Conservation (phyloP, 2,329 filamentous ascomycete species). For the Truncatella angustata region DNA sequence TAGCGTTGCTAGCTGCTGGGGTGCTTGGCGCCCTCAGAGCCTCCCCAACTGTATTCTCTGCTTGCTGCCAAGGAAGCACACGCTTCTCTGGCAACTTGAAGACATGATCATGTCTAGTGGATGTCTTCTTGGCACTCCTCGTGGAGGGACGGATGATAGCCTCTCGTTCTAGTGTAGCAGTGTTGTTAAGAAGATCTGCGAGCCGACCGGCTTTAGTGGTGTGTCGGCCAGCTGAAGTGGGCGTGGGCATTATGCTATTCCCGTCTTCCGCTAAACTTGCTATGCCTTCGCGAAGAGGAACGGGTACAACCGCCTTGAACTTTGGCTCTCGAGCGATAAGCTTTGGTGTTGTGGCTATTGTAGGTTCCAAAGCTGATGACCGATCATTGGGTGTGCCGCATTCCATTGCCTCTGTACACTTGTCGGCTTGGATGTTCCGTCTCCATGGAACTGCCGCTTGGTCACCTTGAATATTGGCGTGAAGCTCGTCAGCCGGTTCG, state of each 20-base stretch:
- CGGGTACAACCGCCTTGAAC: constrained; percentile 8
- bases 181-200: constrained; percentile 19
- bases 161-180: constrained; percentile 15
- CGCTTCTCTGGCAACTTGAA: constrained; percentile 36
- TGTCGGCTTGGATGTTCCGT: no score
- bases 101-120: constrained; percentile 7
- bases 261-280: constrained; percentile 23
- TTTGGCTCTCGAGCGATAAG: not conserved
- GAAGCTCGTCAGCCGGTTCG: no score
- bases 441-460: no score
- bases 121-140: constrained; percentile 1
- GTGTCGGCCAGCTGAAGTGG: not conserved
- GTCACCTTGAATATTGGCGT: no score
- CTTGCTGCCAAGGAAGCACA: constrained; percentile 35
- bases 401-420: no score
- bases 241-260: constrained; percentile 9
- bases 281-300: constrained; percentile 14
- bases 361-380: no score
- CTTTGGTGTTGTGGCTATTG: not conserved
- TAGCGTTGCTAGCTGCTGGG: constrained; percentile 9
- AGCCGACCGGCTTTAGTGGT: constrained; percentile 15
- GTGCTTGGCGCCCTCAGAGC: constrained; percentile 8
- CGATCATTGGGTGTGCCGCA: no score
- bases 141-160: constrained; percentile 1
- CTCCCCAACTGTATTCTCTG: constrained; percentile 12